Base-by-base conservation (phyloP, 2,329 filamentous ascomycete genomes). In the Xylariaceae sp. region DNA sequence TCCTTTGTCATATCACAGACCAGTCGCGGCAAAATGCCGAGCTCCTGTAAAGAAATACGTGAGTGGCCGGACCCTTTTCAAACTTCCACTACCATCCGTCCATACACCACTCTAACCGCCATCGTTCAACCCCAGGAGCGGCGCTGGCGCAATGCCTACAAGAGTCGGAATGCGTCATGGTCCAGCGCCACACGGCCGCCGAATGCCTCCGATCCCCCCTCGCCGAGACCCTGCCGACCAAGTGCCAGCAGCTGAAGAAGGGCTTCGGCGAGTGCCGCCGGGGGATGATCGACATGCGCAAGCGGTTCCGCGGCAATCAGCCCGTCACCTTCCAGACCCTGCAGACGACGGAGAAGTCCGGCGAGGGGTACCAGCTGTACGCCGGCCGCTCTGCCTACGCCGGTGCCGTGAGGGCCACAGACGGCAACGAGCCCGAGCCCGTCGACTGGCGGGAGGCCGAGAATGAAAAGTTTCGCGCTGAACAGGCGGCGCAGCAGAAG, bases 221-320 rank as follows among this genome's bases (percentile, higher is more conserved):
- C 47, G 72, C 80, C 61, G 82, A 92, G 48, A 83, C 81, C 5
- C 80, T 98, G 11, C 90, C 92, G 14, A 82, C 77, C 16, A 82
- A 84, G 65, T 98, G 92, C 67, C 88, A 90, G 61, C 90, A 96
- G 65, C 76, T 98, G 44, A 88, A 90, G 62, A 89, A 88, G 62
- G 88, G 88, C 31, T 92, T 94, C 56, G 85, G 87, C 61, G 87
- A 96, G 61, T 98, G 92, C 76, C 94, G 94, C 59, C 85, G 90
- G 50, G 92, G 92, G 50, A 80, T 94, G 79, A 85, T 97, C 53
- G 92, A 98, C 63, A 98, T 98, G 92, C 86, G 92, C 62, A 97
- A 97, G 70, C 84, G 92, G 23, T 97, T 98, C 67, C 79, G 92
- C 40, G 92, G 92, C 42, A 97, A 97, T 69, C 79, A 88, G 62